Evolutionary conservation across 352 stramenopile species (phyloP).

Genomic region (Phytophthora europaea): DNA sequence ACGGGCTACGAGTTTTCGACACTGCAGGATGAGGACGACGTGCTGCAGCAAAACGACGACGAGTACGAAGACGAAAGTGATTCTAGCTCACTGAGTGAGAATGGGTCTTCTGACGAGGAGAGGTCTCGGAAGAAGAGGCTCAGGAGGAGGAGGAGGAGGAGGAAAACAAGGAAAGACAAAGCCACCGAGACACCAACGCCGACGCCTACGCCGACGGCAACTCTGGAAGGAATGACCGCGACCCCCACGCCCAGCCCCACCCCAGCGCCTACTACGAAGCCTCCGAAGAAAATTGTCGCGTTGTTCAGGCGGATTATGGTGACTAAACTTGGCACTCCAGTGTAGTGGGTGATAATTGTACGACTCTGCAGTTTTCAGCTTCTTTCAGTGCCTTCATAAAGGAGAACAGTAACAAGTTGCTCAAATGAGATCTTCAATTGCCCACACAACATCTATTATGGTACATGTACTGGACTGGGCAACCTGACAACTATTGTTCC

Average conservation of each 20-base stretch:
- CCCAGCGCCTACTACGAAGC: background rate
- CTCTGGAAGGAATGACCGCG: background rate
- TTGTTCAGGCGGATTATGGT: too few relatives aligned
- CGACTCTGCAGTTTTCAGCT: too few relatives aligned
- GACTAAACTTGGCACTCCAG: too few relatives aligned
- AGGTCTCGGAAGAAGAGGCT: too few relatives aligned
- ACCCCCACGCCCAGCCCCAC: background rate
- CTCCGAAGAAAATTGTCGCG: too few relatives aligned
- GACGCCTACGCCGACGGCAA: slow-evolving; percentile 11
- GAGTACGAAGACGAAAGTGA: slow-evolving; percentile 10
- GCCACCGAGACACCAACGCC: slow-evolving; percentile 10
- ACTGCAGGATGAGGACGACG: slow-evolving; percentile 11
- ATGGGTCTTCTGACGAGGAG: background rate
- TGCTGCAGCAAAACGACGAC: slow-evolving; percentile 9
- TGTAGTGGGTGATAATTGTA: too few relatives aligned
- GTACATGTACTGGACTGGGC: too few relatives aligned
- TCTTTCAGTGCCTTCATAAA: too few relatives aligned
- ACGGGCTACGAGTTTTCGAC: slow-evolving; percentile 11
- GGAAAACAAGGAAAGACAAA: slow-evolving; percentile 13
- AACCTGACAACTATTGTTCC: too few relatives aligned
- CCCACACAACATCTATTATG: too few relatives aligned
- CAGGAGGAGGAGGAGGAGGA: background rate
- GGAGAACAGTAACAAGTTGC: too few relatives aligned
- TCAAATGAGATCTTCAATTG: too few relatives aligned
- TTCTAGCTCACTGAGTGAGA: background rate